phyloP scores from a whole-genome alignment of 1,284 basidiomycete genomes.

The Boletus smithii region DNA sequence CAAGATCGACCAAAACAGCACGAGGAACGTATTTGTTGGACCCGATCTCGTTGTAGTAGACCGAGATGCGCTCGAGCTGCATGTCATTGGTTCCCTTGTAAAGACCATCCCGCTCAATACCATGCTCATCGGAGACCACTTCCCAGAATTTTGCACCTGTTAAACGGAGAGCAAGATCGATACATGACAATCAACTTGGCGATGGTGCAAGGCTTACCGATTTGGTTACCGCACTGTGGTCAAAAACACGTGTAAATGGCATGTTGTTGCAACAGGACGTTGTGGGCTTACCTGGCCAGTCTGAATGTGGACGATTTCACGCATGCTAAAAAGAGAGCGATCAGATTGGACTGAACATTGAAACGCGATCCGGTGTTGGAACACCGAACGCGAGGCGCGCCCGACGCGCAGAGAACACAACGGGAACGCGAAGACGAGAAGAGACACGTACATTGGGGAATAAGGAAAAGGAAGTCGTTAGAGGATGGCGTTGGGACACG shows the following conservation, averaged over 20 bases:
- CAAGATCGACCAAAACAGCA: conserved; percentile 91
- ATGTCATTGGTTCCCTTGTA: conserved; percentile 95
- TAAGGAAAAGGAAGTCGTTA: conserved; percentile 29
- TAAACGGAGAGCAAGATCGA: conserved; percentile 11
- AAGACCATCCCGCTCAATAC: conserved; percentile 86
- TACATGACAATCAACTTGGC: conserved; percentile 1
- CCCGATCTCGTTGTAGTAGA: conserved; percentile 92
- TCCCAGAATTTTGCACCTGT: conserved; percentile 98
- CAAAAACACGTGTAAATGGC: conserved; percentile 20
- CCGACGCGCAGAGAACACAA: conserved; percentile 22
- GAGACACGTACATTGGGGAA: conserved; percentile 31
- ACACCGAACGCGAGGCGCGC: conserved; percentile 39
- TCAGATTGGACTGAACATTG: conserved; percentile 29
- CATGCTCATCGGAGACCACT: conserved; percentile 96
- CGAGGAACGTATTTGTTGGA: conserved; percentile 95
- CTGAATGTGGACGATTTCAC: conserved; percentile 97
- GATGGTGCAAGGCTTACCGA: conserved; percentile 55
- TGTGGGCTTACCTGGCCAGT: conserved; percentile 76
- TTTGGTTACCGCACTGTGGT: conserved; percentile 92
- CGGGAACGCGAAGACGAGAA: conserved; percentile 13
- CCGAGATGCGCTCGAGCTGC: conserved; percentile 96
- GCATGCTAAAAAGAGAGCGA: conserved; percentile 61
- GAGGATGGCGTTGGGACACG: conserved; percentile 35
- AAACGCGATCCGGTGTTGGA: conserved; percentile 37
- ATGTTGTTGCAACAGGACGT: not conserved